Evolutionary conservation across 805 yeast genomes (phyloP), one percentile per base, ranked within the genome.

Genomic region (Lachancea meyersii): DNA sequence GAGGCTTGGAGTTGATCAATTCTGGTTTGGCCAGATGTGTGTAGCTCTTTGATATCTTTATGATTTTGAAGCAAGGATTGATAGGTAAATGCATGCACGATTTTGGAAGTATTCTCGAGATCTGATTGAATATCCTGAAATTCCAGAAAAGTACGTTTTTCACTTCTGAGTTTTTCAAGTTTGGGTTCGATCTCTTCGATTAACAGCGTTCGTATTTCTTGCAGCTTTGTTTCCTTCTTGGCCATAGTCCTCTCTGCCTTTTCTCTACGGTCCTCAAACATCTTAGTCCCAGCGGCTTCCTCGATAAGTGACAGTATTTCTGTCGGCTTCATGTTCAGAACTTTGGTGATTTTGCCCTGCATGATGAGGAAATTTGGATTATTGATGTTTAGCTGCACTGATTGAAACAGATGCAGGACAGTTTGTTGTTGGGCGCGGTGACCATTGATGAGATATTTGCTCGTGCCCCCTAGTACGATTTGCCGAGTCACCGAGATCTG

Each of bases 341-440:
- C 97, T 62, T 93, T 91, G 26, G 98, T 94, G 66, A 94, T 93
- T 60, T 88, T 86, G 47, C 99, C 99, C 66, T 93, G 99, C 98
- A 94, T 93, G 57, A 93, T 93, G 53, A 93, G 73, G 65, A 93
- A 93, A 61, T 93, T 93, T 24, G 99, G 98, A 59, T 91, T 93
- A 63, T 93, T 93, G 62, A 93, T 91, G 59, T 93, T 93, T 48
- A 93, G 74, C 65, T 93, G 98, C 18, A 94, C 96, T 14, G 94
- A 82, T 62, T 91, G 97, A 61, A 94, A 89, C 40, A 94, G 66
- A 53, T 83, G 89, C 43, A 88, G 73, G 1, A 93, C 96, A 9
- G 93, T 84, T 52, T 83, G 93, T 58, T 89, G 97, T 55, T 89
- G 96, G 0, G 97, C 97, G 48, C 94, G 79, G 62, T 88, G 96